Percentiles rank a stretch among this genome's conserved stretches.
Evolutionary conservation across 257 asterid species (phyloP).

Genomic region (Ilex aquifolium): DNA sequence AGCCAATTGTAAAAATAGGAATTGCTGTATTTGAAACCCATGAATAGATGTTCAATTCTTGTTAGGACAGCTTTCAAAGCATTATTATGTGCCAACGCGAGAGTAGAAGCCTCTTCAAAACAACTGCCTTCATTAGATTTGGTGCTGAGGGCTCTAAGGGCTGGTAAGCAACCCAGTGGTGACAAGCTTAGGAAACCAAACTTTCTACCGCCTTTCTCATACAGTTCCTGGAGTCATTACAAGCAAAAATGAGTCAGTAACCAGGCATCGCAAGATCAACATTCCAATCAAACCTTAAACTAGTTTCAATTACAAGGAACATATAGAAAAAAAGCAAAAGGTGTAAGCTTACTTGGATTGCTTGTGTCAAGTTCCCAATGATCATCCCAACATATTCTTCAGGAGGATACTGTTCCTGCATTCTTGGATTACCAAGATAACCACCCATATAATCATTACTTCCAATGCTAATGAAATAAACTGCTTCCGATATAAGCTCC

Average conservation of each 20-base stretch:
- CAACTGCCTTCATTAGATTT: constrained; percentile 32
- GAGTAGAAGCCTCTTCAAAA: constrained; percentile 39
- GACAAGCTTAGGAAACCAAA: constrained; percentile 45
- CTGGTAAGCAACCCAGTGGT: constrained; percentile 48
- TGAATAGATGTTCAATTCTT: constrained; percentile 20
- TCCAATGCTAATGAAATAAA: constrained; percentile 49
- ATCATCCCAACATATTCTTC: constrained; percentile 45
- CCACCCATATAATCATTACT: constrained; percentile 64
- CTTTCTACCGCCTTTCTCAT: constrained; percentile 41
- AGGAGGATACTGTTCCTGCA: constrained; percentile 43
- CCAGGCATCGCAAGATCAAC: too few species aligned
- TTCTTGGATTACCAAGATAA: constrained; percentile 37
- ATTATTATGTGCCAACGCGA: constrained; percentile 48
- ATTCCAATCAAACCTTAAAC: too few species aligned
- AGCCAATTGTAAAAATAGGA: constrained; percentile 50
- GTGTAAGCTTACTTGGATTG: constrained; percentile 35
- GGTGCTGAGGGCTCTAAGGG: constrained; percentile 38
- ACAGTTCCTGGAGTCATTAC: constrained; percentile 26
- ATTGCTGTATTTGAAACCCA: constrained; percentile 40
- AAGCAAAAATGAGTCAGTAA: too few species aligned
- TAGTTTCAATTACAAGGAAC: too few species aligned
- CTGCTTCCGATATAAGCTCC: constrained; percentile 38
- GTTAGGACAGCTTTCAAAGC: constrained; percentile 28
- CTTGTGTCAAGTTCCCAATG: constrained; percentile 35
- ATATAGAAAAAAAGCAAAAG: too few species aligned